Conservation (phyloP, 164 flowering plant species). For the Chimonanthus salicifolius region DNA sequence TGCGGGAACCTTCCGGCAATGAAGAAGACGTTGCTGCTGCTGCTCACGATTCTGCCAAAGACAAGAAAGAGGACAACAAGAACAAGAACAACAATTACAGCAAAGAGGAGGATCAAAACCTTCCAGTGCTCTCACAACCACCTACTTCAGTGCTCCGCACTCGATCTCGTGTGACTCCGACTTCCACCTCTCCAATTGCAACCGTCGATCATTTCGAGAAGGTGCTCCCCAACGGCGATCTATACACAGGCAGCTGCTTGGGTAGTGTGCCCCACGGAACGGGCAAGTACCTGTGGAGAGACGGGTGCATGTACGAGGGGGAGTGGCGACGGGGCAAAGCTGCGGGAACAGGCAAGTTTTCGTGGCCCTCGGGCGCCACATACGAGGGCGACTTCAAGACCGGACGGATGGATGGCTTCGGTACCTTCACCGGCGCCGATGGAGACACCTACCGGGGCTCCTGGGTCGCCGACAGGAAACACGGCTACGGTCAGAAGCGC, state of each 20-base stretch:
- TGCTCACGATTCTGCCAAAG: too few species aligned
- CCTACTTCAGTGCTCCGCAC: constrained; percentile 5
- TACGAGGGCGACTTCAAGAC: constrained; percentile 60
- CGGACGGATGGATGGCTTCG: constrained; percentile 22
- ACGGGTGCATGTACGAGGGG: constrained; percentile 93
- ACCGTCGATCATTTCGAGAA: constrained; percentile 34
- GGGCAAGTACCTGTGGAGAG: constrained; percentile 86
- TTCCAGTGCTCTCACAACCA: neutral
- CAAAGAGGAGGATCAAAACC: neutral
- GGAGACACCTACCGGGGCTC: constrained; percentile 19
- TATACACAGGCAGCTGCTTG: constrained; percentile 70
- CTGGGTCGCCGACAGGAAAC: constrained; percentile 18
- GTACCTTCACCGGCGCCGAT: constrained; percentile 20
- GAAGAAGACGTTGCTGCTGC: neutral
- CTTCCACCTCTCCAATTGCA: neutral
- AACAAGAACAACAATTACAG: neutral
- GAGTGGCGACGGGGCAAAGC: constrained; percentile 79
- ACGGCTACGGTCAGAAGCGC: constrained; percentile 16
- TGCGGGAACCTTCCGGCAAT: constrained; percentile 9
- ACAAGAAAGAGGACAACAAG: constrained; percentile 2
- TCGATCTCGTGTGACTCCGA: constrained; percentile 10
- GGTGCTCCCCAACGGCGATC: constrained; percentile 73
- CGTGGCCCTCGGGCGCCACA: constrained; percentile 92
- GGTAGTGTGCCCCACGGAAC: constrained; percentile 74
- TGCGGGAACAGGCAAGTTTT: constrained; percentile 68